Percentiles rank a stretch among this genome's conserved stretches.
Evolutionary conservation across 2,329 filamentous ascomycete species (phyloP).

Genomic region (Claviceps sp.): DNA sequence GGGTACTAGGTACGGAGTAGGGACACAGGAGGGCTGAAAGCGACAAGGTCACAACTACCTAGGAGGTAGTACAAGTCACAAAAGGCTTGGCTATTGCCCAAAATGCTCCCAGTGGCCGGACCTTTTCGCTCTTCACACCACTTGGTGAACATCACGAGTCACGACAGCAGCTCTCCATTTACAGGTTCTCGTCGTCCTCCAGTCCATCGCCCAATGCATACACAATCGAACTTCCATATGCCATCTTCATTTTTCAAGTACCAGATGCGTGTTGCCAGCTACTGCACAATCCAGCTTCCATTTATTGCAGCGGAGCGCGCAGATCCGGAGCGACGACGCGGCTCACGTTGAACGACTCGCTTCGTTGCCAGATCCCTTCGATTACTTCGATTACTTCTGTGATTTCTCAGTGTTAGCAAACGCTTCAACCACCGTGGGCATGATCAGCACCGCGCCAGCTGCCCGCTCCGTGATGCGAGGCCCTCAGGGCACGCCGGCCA

Average conservation of each 20-base stretch:
- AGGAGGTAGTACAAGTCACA: no score
- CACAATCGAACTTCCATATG: conserved; percentile 31
- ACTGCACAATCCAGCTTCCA: conserved; percentile 34
- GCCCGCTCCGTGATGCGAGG: conserved; percentile 43
- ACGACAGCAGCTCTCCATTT: conserved; percentile 1
- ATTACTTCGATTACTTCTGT: conserved; percentile 1
- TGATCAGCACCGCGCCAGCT: conserved; percentile 34
- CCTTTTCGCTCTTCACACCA: conserved; percentile 5
- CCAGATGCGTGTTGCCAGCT: conserved; percentile 44
- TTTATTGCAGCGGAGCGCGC: conserved; percentile 38
- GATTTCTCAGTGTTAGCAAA: not conserved
- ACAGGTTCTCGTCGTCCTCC: conserved; percentile 4
- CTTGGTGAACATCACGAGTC: conserved; percentile 4
- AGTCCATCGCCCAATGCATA: conserved; percentile 39
- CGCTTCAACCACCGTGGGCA: conserved; percentile 14
- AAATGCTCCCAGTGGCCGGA: no score
- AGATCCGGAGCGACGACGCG: conserved; percentile 46
- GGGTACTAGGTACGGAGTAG: no score
- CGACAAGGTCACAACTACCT: no score
- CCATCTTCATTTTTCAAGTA: conserved; percentile 35
- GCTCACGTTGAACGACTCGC: conserved; percentile 27
- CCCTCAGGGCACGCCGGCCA: conserved; percentile 39
- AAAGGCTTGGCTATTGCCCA: no score
- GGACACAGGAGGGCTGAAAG: no score
- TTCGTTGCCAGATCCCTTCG: conserved; percentile 1